A percentile compares a stretch with the other conserved stretches of the same genome.
Conservation (phyloP, 179 eudicot species). For the Silene vulgaris region DNA sequence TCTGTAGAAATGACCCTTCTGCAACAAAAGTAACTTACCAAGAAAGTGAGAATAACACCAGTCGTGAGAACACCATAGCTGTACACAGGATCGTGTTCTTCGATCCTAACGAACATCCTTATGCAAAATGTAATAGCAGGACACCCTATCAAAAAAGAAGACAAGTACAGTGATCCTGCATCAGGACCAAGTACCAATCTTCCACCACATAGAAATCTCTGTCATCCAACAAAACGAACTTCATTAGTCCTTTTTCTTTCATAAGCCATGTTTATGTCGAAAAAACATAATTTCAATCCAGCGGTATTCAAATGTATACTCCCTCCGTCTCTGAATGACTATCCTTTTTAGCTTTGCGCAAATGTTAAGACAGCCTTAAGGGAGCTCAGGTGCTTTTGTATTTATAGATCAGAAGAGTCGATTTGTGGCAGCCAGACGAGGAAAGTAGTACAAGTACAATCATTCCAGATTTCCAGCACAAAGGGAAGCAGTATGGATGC, state of each 20-base stretch:
- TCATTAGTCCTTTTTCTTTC: not conserved
- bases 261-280: not conserved
- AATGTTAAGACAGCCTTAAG: no score
- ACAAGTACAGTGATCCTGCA: conserved; percentile 47
- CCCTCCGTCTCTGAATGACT: no score
- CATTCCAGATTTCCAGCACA: no score
- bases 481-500: no score
- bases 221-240: conserved; percentile 27
- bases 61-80: conserved; percentile 39
- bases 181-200: conserved; percentile 82
- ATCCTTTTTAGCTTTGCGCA: no score
- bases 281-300: no score
- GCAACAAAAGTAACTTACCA: conserved; percentile 37
- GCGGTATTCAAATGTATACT: no score
- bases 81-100: conserved; percentile 36
- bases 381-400: no score
- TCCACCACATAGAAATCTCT: conserved; percentile 78
- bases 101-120: conserved; percentile 43
- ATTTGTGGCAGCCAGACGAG: no score
- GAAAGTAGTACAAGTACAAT: no score
- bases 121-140: conserved; percentile 66
- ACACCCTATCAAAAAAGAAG: conserved; percentile 57
- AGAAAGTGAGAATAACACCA: conserved; percentile 45
- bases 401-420: no score
- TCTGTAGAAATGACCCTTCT: no score